Base-by-base conservation (phyloP, 192 early-diverging fungal species). In the Coemansia sp. region DNA sequence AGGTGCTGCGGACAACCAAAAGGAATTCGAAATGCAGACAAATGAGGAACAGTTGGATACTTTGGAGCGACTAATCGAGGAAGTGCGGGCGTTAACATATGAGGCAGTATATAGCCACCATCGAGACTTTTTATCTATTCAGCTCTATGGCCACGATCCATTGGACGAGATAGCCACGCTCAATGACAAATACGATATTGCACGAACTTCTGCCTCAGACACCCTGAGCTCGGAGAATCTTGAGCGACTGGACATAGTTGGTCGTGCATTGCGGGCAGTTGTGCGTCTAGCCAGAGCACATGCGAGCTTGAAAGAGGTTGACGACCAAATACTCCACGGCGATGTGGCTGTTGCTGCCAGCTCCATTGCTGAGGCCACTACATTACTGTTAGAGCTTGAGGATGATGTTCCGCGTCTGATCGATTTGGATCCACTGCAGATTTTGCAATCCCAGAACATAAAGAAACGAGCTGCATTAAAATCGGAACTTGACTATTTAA, bases 131-230 rank as follows among this genome's bases (percentile, higher is more conserved):
- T 61, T 73, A 5, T 65, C 57, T 54, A 69, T 67, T 28, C 48
- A 54, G 28, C 52, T 72, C 47, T 69, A 75, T 52, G 73, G 63
- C 4, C 56, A 65, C 21, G 80, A 82, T 32, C 74, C 74, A 14
- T 71, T 76, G 25, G 71, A 82, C 68, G 80, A 76, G 49, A 65
- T 76, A n/a, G 80, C 74, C 7, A 73, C 80, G 9, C 61, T 73
- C 21, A 76, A 73, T 49, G 80, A 68, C 52, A 69, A 71, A 47
- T 76, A 66, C 74, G 80, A 76, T 19, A 14, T 47, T 14, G 66
- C 56, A 12, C 56, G 65, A 18, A 28, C 65, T 2, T 28, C 26
- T 8, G 54, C 65, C 8, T 26, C 58, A 12, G 44, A 44, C 7
- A 49, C 30, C 10, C 18, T 54, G 4, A 21, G 12, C 12, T 51